Conservation (phyloP, 2,329 filamentous ascomycete species). For the Botryotinia globosa region DNA sequence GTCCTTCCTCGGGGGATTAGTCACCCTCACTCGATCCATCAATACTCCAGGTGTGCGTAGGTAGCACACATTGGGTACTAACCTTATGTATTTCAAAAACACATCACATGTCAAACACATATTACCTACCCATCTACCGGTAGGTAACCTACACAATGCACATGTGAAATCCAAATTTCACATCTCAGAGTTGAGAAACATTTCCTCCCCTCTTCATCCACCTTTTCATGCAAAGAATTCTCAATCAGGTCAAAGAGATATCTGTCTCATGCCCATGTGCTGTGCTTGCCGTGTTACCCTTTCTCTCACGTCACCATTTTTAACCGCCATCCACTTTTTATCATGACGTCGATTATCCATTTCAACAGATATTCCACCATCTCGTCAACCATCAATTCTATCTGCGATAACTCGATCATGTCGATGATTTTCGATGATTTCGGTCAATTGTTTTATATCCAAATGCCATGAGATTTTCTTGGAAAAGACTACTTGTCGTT, state of each 20-base stretch:
- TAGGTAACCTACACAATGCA: no score
- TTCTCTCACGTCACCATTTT: constrained; percentile 1
- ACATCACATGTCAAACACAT: not conserved
- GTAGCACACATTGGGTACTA: not conserved
- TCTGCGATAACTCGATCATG: not conserved
- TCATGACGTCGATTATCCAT: constrained; percentile 3
- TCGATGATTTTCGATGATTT: not conserved
- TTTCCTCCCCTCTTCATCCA: not conserved
- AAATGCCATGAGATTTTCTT: not conserved
- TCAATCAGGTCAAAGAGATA: not conserved
- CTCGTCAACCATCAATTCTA: not conserved
- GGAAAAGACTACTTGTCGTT: not conserved
- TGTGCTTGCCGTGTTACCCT: not conserved
- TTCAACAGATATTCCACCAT: not conserved
- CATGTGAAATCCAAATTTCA: not conserved
- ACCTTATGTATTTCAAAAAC: no score
- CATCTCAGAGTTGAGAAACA: not conserved
- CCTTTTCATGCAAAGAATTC: not conserved
- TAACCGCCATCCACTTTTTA: not conserved
- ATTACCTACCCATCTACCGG: not conserved
- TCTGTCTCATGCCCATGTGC: not conserved
- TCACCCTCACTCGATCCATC: not conserved
- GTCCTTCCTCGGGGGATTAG: not conserved
- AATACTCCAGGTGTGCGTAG: no score
- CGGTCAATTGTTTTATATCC: not conserved